Percentiles rank a stretch among this genome's conserved stretches.
Evolutionary conservation across 2,329 filamentous ascomycete genomes (phyloP).

Genomic region (Hypomyces perniciosus): DNA sequence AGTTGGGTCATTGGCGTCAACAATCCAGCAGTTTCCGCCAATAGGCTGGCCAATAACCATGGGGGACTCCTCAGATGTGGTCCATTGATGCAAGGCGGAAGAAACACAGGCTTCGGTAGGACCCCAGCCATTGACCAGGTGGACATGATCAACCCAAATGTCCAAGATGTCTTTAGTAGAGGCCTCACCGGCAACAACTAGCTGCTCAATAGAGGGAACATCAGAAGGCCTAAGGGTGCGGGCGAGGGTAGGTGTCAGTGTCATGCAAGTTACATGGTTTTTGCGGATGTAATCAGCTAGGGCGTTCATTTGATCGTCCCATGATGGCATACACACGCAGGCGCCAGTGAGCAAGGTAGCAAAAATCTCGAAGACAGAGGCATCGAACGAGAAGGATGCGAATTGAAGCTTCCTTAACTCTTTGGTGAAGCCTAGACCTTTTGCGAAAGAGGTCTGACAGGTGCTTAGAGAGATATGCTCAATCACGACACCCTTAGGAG

Average conservation of each 20-base stretch:
- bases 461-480: conserved; percentile 8
- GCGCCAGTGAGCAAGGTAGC: conserved; percentile 3
- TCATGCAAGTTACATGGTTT: not conserved
- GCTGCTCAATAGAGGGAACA: conserved; percentile 36
- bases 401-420: conserved; percentile 4
- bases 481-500: conserved; percentile 50
- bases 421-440: not conserved
- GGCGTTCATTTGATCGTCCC: conserved; percentile 4
- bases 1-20: not conserved
- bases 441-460: conserved; percentile 1
- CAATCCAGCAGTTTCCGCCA: conserved; percentile 4
- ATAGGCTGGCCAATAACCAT: conserved; percentile 4
- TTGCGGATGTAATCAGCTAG: not conserved
- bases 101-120: conserved; percentile 6
- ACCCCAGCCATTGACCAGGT: conserved; percentile 4
- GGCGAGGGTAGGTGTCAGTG: conserved; percentile 5
- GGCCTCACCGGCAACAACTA: conserved; percentile 30
- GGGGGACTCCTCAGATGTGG: not conserved
- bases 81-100: not conserved
- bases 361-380: conserved; percentile 1
- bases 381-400: conserved; percentile 7
- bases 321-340: conserved; percentile 5
- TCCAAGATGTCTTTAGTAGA: conserved; percentile 5
- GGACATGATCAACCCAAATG: conserved; percentile 6
- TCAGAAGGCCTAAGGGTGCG: conserved; percentile 34